These are phyloP conservation scores for Penicillium thymicola DNA, from an alignment of 2,329 filamentous ascomycete species.

Conservation along the genomic window DNA sequence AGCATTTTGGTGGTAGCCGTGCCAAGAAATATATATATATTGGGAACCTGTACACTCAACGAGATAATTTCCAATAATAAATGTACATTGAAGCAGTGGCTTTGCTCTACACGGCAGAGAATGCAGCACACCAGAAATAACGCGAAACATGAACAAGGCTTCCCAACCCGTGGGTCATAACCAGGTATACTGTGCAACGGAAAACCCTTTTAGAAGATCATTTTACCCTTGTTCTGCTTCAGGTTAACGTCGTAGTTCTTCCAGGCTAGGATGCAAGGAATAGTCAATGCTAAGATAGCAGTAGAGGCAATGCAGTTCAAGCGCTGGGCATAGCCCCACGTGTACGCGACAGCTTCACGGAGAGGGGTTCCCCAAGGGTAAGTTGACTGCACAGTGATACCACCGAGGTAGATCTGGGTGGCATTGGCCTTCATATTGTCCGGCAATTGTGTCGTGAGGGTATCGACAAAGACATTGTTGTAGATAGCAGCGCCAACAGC, in stretches of 20 bases:
- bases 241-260: conserved; percentile 40
- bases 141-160: neutral
- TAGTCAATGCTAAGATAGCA: conserved; percentile 29
- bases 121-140: neutral
- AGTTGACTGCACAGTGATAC: conserved; percentile 27
- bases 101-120: neutral
- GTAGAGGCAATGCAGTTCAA: conserved; percentile 37
- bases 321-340: conserved; percentile 41
- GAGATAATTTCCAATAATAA: neutral
- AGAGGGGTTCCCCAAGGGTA: conserved; percentile 30
- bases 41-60: neutral
- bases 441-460: conserved; percentile 48
- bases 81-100: neutral
- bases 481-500: conserved; percentile 49
- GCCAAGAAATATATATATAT: neutral
- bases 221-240: conserved; percentile 39
- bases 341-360: conserved; percentile 36
- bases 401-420: conserved; percentile 26
- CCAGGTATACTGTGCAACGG: neutral
- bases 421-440: conserved; percentile 19
- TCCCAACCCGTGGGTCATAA: neutral
- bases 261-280: conserved; percentile 38
- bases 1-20: neutral
- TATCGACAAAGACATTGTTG: conserved; percentile 53
- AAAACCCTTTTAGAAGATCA: neutral